phyloP scores from a whole-genome alignment of 176 grass and related monocot species.

The Panicum miliaceum region DNA sequence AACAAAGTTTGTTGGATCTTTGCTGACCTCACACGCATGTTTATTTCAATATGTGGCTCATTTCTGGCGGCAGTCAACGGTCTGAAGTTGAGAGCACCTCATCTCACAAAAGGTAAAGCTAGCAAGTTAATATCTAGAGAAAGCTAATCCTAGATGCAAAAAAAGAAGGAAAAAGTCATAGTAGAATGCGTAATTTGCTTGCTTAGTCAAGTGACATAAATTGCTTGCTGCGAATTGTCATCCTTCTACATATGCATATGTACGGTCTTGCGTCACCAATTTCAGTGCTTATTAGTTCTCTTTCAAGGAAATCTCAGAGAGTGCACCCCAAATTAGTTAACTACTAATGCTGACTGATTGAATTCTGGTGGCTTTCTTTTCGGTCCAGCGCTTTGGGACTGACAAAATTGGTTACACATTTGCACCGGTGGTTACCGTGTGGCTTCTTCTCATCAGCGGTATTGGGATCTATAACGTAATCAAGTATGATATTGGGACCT shows the following conservation, averaged over 20 bases:
- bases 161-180: neutral
- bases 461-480: slow-evolving; percentile 64
- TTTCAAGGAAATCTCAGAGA: neutral
- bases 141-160: neutral
- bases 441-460: slow-evolving; percentile 60
- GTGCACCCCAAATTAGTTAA: neutral
- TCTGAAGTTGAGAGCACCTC: slow-evolving; percentile 32
- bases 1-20: neutral
- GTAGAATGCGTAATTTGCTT: neutral
- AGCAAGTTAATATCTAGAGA: neutral
- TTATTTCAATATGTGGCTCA: neutral
- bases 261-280: neutral
- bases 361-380: slow-evolving; percentile 61
- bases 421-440: slow-evolving; percentile 55
- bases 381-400: slow-evolving; percentile 62
- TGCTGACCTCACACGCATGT: neutral
- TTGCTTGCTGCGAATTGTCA: neutral
- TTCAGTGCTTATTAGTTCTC: neutral
- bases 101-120: slow-evolving; percentile 51
- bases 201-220: neutral
- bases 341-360: neutral
- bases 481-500: slow-evolving; percentile 54
- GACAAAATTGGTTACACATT: slow-evolving; percentile 77
- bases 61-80: slow-evolving; percentile 57
- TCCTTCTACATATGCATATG: neutral